These are phyloP conservation scores for Geosmithia putterillii DNA, from an alignment of 2,329 filamentous ascomycete species.

Conservation along the genomic window DNA sequence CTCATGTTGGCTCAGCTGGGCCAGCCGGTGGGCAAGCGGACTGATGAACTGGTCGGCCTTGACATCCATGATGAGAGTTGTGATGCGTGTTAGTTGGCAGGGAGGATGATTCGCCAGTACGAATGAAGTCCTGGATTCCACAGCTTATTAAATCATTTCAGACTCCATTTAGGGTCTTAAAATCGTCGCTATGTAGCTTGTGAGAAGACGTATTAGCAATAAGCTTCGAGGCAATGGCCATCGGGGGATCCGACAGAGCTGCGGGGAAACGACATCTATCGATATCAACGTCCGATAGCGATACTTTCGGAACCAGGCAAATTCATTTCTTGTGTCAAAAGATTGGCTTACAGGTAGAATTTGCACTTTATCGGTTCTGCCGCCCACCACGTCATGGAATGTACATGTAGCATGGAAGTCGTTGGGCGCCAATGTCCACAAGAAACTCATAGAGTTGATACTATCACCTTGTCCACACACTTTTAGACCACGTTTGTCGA, in stretches of 20 bases:
- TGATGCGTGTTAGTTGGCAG: not conserved
- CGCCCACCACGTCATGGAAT: no score
- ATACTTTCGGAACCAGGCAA: no score
- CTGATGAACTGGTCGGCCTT: not conserved
- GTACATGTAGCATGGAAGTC: no score
- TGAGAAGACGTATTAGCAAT: not conserved
- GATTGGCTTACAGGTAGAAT: no score
- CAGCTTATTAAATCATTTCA: not conserved
- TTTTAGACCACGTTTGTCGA: no score
- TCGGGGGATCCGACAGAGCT: not conserved
- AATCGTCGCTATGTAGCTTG: no score
- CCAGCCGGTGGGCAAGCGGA: not conserved
- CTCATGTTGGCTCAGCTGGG: conserved; percentile 6
- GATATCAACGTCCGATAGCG: not conserved
- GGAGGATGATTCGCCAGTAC: not conserved
- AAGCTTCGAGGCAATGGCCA: not conserved
- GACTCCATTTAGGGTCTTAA: no score
- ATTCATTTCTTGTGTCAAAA: not conserved
- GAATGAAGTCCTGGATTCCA: not conserved
- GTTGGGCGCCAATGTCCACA: no score
- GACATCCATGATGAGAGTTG: not conserved
- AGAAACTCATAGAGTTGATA: no score
- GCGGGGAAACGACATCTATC: not conserved
- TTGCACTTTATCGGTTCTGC: no score
- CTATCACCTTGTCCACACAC: no score